Base-by-base conservation (phyloP, 2,329 filamentous ascomycete genomes). In the Chlorencoelia australis region DNA sequence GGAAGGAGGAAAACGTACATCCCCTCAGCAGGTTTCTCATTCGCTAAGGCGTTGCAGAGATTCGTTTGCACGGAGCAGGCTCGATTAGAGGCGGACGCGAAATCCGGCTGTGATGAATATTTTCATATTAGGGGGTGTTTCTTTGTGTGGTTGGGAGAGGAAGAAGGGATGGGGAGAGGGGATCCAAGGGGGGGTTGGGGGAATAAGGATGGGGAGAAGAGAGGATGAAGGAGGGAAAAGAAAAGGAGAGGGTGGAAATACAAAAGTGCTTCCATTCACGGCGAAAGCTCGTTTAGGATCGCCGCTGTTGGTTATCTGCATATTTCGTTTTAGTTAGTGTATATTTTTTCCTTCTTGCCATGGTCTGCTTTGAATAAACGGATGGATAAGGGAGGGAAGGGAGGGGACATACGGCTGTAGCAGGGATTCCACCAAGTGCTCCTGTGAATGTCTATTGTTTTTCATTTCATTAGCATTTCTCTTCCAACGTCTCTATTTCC, bases 221-320 rank as follows among this genome's bases (percentile, higher is more conserved):
- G 7, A 21, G 18, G 3, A n/a, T 11, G 5, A 17, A 5, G 7
- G 14, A 2, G 7, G 13, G 11, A 4, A 22, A 8, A 29, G 17
- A 11, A 15, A 3, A 22, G 11, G n/a, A 33, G 24, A 9, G 10
- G 20, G 7, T 17, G 11, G 28, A 15, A 11, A 14, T 26, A 37
- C 35, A 37, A 37, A 37, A 22, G 16, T 37, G 22, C 33, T 24
- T 1, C 29, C 35, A 17, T 10, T 18, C 13, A 37, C 29, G 13
- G 19, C 25, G 18, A n/a, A 37, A 11, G 35, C 22, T 28, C 29
- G 32, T 5, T 29, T n/a, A 18, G 32, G 27, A 28, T 37, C 35
- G 11, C 16, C 20, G 2, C 29, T 33, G 13, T 37, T 37, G 4
- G 35, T 37, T 22, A 37, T 37, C 35, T 37, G 4, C 7, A n/a